Conservation (phyloP, 495 filamentous ascomycete genomes). For the Penicillium verhagenii region DNA sequence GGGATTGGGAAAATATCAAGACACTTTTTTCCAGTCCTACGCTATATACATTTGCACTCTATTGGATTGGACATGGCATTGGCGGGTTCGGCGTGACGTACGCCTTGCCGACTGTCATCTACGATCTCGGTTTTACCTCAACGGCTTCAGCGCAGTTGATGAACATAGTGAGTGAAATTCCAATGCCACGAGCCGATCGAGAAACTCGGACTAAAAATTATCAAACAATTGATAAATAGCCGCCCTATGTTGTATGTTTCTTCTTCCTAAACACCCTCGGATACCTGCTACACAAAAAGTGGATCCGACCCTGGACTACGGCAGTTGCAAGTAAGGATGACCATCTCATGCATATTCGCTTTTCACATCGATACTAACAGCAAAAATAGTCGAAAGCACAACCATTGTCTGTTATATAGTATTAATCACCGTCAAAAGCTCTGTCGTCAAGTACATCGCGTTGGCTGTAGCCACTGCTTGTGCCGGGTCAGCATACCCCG, state of each 20-base stretch:
- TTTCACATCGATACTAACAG: not conserved
- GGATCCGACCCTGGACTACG: constrained; percentile 39
- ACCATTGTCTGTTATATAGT: constrained; percentile 47
- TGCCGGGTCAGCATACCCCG: constrained; percentile 40
- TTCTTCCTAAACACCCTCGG: constrained; percentile 39
- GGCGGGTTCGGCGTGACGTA: constrained; percentile 43
- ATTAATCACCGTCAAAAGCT: constrained; percentile 38
- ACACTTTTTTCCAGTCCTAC: constrained; percentile 32
- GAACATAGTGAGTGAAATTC: constrained; percentile 37
- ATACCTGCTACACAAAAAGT: constrained; percentile 33
- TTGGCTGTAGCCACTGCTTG: constrained; percentile 40
- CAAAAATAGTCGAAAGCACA: constrained; percentile 33
- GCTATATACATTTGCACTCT: constrained; percentile 34
- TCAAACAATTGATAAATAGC: constrained; percentile 30
- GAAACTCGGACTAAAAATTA: not conserved
- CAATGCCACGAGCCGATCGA: not conserved
- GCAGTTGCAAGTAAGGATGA: constrained; percentile 34
- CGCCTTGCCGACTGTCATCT: constrained; percentile 44
- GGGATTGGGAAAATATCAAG: constrained; percentile 28
- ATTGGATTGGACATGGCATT: constrained; percentile 44
- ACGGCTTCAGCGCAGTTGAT: constrained; percentile 42
- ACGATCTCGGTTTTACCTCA: constrained; percentile 41
- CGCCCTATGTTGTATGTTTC: constrained; percentile 39
- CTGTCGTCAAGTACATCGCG: constrained; percentile 38
- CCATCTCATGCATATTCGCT: not conserved